Base-by-base conservation (phyloP, 1,284 basidiomycete genomes). In the Ustilago shanxiensis region DNA sequence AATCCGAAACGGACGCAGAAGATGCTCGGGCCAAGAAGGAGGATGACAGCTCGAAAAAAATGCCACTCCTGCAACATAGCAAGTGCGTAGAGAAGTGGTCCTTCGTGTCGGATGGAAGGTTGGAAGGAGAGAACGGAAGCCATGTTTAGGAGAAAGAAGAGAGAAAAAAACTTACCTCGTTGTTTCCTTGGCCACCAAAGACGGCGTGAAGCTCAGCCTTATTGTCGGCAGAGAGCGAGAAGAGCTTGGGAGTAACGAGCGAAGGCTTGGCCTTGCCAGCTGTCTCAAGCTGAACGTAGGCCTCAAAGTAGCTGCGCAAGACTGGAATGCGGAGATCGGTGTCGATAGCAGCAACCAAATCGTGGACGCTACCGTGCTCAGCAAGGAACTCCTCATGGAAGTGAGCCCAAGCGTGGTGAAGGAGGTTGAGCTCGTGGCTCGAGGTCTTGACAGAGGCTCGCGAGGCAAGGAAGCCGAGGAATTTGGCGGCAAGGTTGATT, bases 111-210 rank as follows among this genome's bases (percentile, higher is more conserved):
- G 13, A 33, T 14, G 22, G 26, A 35, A 35, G 31, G 29, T 18
- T 18, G 52, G 20, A 29, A 45, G 20, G 39, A 44, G 56, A 29
- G 29, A 24, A 10, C 8, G 24, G 49, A 37, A 35, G 29, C 29
- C 41, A 44, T 16, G 4, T 52, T n/a, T 37, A 44, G 60, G 33
- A 22, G 26, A 26, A 37, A 51, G 13, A 33, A 6, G 18, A 39
- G 37, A 20, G 29, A 26, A 39, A n/a, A 24, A 24, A 10, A 86
- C 88, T 84, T 75, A 88, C 88, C 74, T 99, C 96, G 87, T 98
- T 98, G 78, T 93, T 94, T 79, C 96, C 96, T 87, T 99, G 96
- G n/a, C 97, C 97, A 73, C 96, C 96, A 83, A 99, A 99, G 65
- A 99, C 89, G 64, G 93, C 96, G 88, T 93, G 98, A 77, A 97